Conservation (phyloP, 768 basidiomycete species). For the Amanita rimosa region DNA sequence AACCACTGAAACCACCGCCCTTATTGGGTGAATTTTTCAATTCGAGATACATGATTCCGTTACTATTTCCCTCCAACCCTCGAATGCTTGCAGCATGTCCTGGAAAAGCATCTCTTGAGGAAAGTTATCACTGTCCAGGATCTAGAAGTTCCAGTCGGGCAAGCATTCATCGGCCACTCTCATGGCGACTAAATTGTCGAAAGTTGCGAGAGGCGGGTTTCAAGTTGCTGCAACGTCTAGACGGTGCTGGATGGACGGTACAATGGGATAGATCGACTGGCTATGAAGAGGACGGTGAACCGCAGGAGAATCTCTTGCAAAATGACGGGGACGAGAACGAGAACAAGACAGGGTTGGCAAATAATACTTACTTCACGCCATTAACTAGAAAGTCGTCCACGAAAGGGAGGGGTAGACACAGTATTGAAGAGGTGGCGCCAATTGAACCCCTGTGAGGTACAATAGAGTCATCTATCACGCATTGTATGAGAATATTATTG, state of each 20-base stretch:
- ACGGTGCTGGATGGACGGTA: conserved; percentile 47
- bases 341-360: conserved; percentile 21
- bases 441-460: conserved; percentile 13
- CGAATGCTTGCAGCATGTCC: conserved; percentile 66
- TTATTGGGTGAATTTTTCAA: conserved; percentile 87
- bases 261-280: conserved; percentile 32
- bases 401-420: conserved; percentile 42
- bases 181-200: conserved; percentile 49
- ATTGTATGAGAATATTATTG: too few species aligned
- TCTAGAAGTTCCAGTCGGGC: conserved; percentile 27
- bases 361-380: conserved; percentile 40
- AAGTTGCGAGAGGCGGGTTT: conserved; percentile 52
- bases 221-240: conserved; percentile 57
- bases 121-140: conserved; percentile 19
- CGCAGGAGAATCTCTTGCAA: conserved; percentile 12
- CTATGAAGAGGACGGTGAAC: conserved; percentile 32
- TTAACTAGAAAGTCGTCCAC: conserved; percentile 57
- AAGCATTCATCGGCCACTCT: conserved; percentile 25
- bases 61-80: conserved; percentile 74
- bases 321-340: conserved; percentile 26
- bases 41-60: conserved; percentile 85
- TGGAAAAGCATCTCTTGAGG: conserved; percentile 27
- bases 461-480: too few species aligned
- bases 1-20: conserved; percentile 67
- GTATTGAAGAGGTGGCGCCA: conserved; percentile 31